Base-by-base conservation (phyloP, 2,329 filamentous ascomycete genomes). In the Talaromyces amestolkiae region DNA sequence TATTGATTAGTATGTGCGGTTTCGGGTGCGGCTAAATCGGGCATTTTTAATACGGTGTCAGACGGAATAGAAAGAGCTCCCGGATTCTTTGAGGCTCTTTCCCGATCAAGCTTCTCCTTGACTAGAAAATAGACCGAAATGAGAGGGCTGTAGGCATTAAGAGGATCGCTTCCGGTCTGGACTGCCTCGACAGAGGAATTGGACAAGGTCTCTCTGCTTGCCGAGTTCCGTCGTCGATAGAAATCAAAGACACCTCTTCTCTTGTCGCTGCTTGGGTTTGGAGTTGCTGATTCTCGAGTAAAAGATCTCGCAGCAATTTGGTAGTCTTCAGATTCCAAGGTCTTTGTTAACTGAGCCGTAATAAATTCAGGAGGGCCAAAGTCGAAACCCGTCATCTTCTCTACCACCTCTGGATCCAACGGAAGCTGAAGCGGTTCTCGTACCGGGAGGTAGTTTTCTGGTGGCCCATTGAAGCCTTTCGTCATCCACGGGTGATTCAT, bases 321-420 rank as follows among this genome's bases (percentile, higher is more conserved):
- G 71, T 99, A 99, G 47, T 98, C 94, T 7, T 96, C 93, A 0
- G 93, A 97, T 72, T 96, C 91, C 67, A 99, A 86, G n/a, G 93
- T 86, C 68, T 90, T 91, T 10, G 88, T 91, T 51, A 99, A 85
- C 74, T 97, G 92, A 2, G 87, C 82, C 65, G 87, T 89, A 74
- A 99, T 97, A 65, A 87, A 86, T 62, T 97, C 93, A 1, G 92
- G 86, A 0, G 92, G 86, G 0, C 95, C 95, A 80, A 98, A 99
- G 77, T 98, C 96, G 77, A 99, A 99, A 2, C 95, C 95, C 27
- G 93, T 96, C 95, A 99, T 99, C 71, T 91, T 93, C 58, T 92
- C 87, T 65, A 99, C 87, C 4, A 98, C 89, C 51, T 91, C 89
- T 1, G 86, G 82, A 73, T 98, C 94, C 10, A 99, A 81, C 6